Base-by-base conservation (phyloP, 1,284 basidiomycete species). In the Boletus smithii region DNA sequence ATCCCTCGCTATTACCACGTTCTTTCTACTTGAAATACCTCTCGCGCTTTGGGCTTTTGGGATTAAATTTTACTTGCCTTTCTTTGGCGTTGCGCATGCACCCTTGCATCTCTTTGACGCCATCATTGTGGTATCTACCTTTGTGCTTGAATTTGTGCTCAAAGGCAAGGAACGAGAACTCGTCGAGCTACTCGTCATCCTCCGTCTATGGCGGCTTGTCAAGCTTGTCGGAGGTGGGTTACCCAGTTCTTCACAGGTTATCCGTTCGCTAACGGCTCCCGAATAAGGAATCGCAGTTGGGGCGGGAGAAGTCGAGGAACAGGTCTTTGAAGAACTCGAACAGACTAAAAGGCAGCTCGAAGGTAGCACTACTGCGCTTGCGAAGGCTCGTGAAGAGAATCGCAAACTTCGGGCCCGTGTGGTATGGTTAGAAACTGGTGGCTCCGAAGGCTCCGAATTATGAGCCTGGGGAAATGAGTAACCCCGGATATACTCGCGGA, bases 1-100 rank as follows among this genome's bases (percentile, higher is more conserved):
- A 49, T 88, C 88, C 4, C 73, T 86, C 36, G 69, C 55, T 44
- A 89, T 90, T 46, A 87, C 81, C 47, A 74, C 77, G 8, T 60
- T 86, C 61, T 90, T 91, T 75, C 64, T 91, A 20, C 26, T 83
- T 53, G 88, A 91, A 78, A 85, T 91, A 41, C 85, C 87, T 2
- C 53, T 87, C 37, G 68, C 77, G 3, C 51, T 85, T 8, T 88
- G 79, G 76, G 75, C 82, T 0, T 74, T 87, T 39, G 86, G 87
- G 3, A 34, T 61, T 18, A 59, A 63, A 29, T 82, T 69, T 59
- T 85, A 83, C 60, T 73, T 79, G 54, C 87, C 87, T 6, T 73
- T 78, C 49, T 73, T 69, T 17, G 60, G 60, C 11, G 61, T 75
- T 13, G 68, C 71, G 3, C 81, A 85, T 55, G 74, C 82, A 3